Percentiles rank a stretch among this genome's conserved stretches.
These are phyloP conservation scores for Beauveria rudraprayagi DNA, from an alignment of 2,329 filamentous ascomycete genomes.

Conservation along the genomic window DNA sequence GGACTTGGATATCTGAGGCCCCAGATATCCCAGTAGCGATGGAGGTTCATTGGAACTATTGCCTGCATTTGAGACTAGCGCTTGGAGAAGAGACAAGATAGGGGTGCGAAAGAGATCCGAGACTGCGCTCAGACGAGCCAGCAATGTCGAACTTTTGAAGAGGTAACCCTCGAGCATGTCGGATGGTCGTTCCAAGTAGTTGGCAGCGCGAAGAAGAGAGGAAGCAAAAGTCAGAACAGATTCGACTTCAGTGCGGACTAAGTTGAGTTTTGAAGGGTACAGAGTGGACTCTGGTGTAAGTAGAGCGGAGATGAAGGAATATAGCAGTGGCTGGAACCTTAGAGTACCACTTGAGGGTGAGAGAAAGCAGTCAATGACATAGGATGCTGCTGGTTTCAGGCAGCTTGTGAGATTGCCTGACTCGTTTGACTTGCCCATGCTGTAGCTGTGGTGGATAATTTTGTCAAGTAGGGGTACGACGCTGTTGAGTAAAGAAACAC, in stretches of 20 bases:
- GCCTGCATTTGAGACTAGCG: constrained; percentile 62
- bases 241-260: constrained; percentile 54
- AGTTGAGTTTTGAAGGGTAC: constrained; percentile 44
- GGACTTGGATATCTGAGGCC: constrained; percentile 70
- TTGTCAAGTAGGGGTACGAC: constrained; percentile 65
- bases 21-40: constrained; percentile 88
- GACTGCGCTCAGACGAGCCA: constrained; percentile 68
- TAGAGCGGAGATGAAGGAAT: constrained; percentile 48
- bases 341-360: constrained; percentile 61
- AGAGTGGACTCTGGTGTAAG: constrained; percentile 52
- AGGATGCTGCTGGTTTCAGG: constrained; percentile 64
- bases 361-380: constrained; percentile 70
- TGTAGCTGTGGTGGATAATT: constrained; percentile 64
- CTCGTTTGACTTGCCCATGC: constrained; percentile 55
- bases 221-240: constrained; percentile 59
- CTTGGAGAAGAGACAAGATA: constrained; percentile 62
- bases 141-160: constrained; percentile 69
- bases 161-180: constrained; percentile 67
- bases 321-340: constrained; percentile 68
- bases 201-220: constrained; percentile 62
- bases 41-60: constrained; percentile 66
- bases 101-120: constrained; percentile 58
- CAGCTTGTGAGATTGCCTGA: constrained; percentile 45
- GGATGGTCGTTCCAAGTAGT: constrained; percentile 53
- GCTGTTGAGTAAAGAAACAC: constrained; percentile 57